phyloP scores from a whole-genome alignment of 345 rosid genomes.

The Hypericum perforatum region DNA sequence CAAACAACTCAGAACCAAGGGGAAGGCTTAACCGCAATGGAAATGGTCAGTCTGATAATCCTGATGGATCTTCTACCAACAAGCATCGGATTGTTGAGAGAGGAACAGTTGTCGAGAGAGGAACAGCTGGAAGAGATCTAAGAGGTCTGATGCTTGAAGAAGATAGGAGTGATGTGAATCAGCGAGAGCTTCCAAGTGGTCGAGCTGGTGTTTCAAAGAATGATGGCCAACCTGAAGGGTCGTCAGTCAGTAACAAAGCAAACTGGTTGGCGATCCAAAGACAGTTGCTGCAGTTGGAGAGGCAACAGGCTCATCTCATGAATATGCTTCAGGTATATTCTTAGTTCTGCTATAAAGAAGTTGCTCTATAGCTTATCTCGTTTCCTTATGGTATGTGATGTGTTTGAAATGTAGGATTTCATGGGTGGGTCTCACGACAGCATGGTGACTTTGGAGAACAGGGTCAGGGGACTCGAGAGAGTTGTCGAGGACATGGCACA shows the following conservation, averaged over 20 bases:
- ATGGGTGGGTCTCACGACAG: conserved; percentile 97
- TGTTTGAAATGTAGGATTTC: conserved; percentile 53
- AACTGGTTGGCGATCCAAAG: conserved; percentile 96
- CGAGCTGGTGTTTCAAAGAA: conserved; percentile 44
- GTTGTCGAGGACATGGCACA: conserved; percentile 88
- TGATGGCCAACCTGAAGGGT: conserved; percentile 71
- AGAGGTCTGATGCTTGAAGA: conserved; percentile 51
- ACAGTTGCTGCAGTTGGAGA: conserved; percentile 82
- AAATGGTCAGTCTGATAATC: conserved; percentile 34
- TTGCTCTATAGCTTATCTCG: conserved; percentile 11
- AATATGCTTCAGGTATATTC: conserved; percentile 80
- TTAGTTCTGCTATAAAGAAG: conserved; percentile 9
- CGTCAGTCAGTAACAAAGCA: conserved; percentile 63
- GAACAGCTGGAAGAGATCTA: conserved; percentile 35
- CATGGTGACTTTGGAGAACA: conserved; percentile 84
- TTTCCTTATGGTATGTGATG: conserved; percentile 13
- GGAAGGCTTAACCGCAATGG: conserved; percentile 38
- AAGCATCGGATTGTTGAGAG: conserved; percentile 32
- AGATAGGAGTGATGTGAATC: conserved; percentile 35
- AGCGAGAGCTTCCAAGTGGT: conserved; percentile 46
- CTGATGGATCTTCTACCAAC: conserved; percentile 25
- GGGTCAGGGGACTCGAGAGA: conserved; percentile 97
- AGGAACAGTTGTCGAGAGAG: conserved; percentile 37
- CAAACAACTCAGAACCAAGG: conserved; percentile 34
- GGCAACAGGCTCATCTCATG: conserved; percentile 88